These are phyloP conservation scores for Trypanosoma vivax DNA, from an alignment of 208 protist species.

Conservation along the genomic window DNA sequence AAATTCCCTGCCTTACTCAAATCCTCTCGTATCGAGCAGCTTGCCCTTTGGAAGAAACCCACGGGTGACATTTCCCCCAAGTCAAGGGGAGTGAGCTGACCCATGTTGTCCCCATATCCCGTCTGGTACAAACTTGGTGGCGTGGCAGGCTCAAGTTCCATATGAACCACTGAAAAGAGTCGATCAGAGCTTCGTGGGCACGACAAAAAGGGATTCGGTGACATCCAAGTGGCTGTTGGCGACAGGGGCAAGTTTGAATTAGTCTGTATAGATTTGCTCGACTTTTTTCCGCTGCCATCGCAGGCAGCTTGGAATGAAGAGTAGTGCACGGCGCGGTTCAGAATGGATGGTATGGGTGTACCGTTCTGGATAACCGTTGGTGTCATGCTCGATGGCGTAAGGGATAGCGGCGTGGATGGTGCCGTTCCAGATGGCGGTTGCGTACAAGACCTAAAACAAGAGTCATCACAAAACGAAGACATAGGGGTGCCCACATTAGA, in stretches of 20 bases:
- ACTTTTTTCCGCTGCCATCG: conserved; percentile 2
- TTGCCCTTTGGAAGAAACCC: conserved; percentile 40
- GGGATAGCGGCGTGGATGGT: conserved; percentile 10
- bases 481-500: conserved; percentile 11
- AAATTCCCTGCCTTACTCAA: no score
- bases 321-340: background rate
- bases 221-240: background rate
- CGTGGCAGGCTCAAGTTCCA: conserved; percentile 31
- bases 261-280: background rate
- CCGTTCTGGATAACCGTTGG: background rate
- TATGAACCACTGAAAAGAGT: conserved; percentile 67
- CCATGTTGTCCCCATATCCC: background rate
- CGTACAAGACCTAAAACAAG: background rate
- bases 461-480: conserved; percentile 16
- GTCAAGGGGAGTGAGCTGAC: conserved; percentile 20
- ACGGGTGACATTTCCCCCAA: conserved; percentile 29
- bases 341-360: background rate
- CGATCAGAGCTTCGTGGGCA: conserved; percentile 9
- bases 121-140: conserved; percentile 42
- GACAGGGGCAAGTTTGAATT: background rate
- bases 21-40: background rate
- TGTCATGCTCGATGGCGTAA: conserved; percentile 15
- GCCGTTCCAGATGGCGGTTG: conserved; percentile 2
- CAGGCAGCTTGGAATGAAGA: background rate
- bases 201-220: conserved; percentile 3